Conservation (phyloP, 768 basidiomycete species). For the Suillus sp. region DNA sequence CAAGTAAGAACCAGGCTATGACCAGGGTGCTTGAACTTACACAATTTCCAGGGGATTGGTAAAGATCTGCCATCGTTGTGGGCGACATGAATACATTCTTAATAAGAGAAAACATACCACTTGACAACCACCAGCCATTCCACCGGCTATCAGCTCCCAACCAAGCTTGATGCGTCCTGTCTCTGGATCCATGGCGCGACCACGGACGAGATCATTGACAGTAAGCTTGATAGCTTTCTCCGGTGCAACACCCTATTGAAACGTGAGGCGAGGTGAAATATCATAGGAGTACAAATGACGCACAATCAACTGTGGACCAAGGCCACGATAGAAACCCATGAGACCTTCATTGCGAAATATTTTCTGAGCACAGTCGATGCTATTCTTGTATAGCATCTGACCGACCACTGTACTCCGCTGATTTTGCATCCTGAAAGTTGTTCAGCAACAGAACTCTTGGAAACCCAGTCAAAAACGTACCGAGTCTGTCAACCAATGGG, state of each 20-base stretch:
- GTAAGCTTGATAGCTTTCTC: conserved; percentile 99
- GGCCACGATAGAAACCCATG: conserved; percentile 93
- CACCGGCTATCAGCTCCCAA: conserved; percentile 95
- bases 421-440: conserved; percentile 81
- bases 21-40: conserved; percentile 45
- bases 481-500: conserved; percentile 49
- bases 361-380: conserved; percentile 89
- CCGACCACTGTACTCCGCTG: conserved; percentile 96
- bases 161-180: conserved; percentile 89
- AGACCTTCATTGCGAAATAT: conserved; percentile 95
- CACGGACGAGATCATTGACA: conserved; percentile 89
- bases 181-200: conserved; percentile 86
- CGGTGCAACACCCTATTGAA: conserved; percentile 81
- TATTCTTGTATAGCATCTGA: conserved; percentile 96
- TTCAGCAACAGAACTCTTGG: conserved; percentile 12
- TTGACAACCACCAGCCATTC: conserved; percentile 93
- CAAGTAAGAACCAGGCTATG: conserved; percentile 6
- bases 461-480: conserved; percentile 36
- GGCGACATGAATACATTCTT: conserved; percentile 13
- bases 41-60: conserved; percentile 98
- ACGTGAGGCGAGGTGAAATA: conserved; percentile 16
- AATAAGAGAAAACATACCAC: conserved; percentile 65
- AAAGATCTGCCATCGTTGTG: conserved; percentile 64
- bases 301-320: conserved; percentile 92
- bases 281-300: conserved; percentile 19